These are phyloP conservation scores for Metschnikowia gruessii DNA, from an alignment of 805 yeast species.

Conservation along the genomic window DNA sequence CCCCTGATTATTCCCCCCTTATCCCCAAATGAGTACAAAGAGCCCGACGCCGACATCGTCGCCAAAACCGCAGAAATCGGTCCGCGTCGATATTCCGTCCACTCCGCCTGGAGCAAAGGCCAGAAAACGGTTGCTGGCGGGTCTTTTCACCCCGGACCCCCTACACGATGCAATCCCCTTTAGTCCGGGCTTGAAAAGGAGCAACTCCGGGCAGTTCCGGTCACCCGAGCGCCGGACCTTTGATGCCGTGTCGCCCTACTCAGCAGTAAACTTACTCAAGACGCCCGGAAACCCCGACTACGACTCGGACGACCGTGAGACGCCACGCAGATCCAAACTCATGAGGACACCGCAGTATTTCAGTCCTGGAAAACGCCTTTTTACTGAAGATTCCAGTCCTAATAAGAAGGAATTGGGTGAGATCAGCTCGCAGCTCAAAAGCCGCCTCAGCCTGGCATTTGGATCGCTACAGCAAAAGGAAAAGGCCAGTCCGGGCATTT, in stretches of 20 bases:
- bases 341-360: conserved; percentile 41
- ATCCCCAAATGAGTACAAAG: conserved; percentile 3
- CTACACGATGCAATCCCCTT: conserved; percentile 30
- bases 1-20: no score
- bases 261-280: conserved; percentile 24
- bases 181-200: conserved; percentile 39
- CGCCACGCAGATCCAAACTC: conserved; percentile 25
- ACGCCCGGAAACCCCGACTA: conserved; percentile 34
- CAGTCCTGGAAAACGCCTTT: conserved; percentile 38
- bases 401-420: conserved; percentile 35
- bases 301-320: conserved; percentile 30
- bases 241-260: conserved; percentile 30
- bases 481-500: conserved; percentile 8
- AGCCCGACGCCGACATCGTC: conserved; percentile 32
- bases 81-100: conserved; percentile 25
- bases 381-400: conserved; percentile 28
- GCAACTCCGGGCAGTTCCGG: conserved; percentile 28
- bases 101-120: conserved; percentile 28
- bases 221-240: conserved; percentile 35
- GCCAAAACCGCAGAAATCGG: conserved; percentile 28
- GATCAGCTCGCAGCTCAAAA: conserved; percentile 39
- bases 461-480: conserved; percentile 36
- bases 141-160: conserved; percentile 39
- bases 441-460: conserved; percentile 37
- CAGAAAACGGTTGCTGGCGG: conserved; percentile 28